Conservation (phyloP, 495 filamentous ascomycete species). For the Neurospora hispaniola region DNA sequence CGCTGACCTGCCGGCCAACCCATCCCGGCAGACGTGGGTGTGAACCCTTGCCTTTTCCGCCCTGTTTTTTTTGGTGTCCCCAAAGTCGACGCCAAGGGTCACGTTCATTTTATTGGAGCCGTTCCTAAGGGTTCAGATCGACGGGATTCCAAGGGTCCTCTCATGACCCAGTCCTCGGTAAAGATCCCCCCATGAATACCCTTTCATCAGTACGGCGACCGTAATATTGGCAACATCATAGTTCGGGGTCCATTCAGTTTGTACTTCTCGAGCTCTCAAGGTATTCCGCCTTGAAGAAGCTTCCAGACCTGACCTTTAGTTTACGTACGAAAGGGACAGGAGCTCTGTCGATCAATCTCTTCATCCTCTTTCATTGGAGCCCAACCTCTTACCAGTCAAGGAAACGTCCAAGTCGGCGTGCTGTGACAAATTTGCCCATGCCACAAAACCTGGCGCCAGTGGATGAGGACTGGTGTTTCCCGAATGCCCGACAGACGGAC, state of each 20-base stretch:
- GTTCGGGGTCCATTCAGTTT: not conserved
- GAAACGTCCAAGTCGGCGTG: no score
- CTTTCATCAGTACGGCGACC: not conserved
- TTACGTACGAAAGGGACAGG: not conserved
- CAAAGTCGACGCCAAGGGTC: not conserved
- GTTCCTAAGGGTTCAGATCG: not conserved
- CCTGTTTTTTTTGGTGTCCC: not conserved
- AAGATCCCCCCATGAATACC: not conserved
- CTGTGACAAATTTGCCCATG: no score
- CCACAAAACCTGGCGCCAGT: no score
- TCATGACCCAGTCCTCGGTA: not conserved
- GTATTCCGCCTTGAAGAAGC: not conserved
- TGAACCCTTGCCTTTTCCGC: not conserved
- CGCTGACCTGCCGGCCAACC: not conserved
- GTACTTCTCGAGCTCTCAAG: not conserved
- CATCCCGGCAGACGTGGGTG: not conserved
- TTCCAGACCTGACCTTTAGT: not conserved
- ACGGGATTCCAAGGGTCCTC: not conserved
- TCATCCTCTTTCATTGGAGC: not conserved
- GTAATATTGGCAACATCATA: not conserved
- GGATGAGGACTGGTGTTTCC: not conserved
- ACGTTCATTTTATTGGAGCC: not conserved
- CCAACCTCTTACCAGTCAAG: no score
- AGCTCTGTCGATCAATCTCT: not conserved
- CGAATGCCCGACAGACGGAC: not conserved